phyloP scores from a whole-genome alignment of 768 basidiomycete genomes.

The Mycena filopes region DNA sequence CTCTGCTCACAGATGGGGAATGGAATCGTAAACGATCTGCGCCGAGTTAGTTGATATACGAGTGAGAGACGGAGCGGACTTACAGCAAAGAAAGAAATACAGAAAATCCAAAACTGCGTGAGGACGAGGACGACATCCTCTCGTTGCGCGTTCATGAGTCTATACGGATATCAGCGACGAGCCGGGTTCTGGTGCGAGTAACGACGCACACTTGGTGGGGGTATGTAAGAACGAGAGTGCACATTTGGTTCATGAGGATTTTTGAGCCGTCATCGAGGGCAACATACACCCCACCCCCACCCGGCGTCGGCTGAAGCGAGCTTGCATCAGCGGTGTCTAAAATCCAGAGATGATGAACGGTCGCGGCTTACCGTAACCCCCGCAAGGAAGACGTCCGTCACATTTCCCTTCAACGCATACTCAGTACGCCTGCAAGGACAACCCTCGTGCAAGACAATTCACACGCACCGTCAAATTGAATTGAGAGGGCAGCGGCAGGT shows the following conservation, averaged over 20 bases:
- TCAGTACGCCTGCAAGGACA: neutral
- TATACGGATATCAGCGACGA: neutral
- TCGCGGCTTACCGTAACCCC: too few relatives aligned
- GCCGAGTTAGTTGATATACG: slow-evolving; percentile 1
- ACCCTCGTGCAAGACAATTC: neutral
- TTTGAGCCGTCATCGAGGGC: slow-evolving; percentile 23
- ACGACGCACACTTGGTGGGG: slow-evolving; percentile 39
- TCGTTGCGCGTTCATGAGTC: slow-evolving; percentile 34
- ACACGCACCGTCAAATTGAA: slow-evolving; percentile 21
- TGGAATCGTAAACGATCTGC: slow-evolving; percentile 45
- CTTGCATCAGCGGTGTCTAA: neutral
- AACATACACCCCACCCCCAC: slow-evolving; percentile 25
- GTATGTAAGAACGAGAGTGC: slow-evolving; percentile 41
- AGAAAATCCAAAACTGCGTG: slow-evolving; percentile 47
- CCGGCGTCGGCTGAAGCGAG: slow-evolving; percentile 4
- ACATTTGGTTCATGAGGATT: slow-evolving; percentile 34
- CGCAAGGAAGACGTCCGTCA: slow-evolving; percentile 12
- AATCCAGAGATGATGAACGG: too few relatives aligned
- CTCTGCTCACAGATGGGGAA: slow-evolving; percentile 48
- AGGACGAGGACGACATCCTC: slow-evolving; percentile 43
- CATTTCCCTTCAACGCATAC: neutral
- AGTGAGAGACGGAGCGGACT: neutral
- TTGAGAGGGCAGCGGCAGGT: slow-evolving; percentile 3
- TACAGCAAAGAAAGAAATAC: slow-evolving; percentile 40
- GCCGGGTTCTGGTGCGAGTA: neutral